Evolutionary conservation across 768 basidiomycete genomes (phyloP), one percentile per base, ranked within the genome.

Genomic region (Phanerochaete sordida): DNA sequence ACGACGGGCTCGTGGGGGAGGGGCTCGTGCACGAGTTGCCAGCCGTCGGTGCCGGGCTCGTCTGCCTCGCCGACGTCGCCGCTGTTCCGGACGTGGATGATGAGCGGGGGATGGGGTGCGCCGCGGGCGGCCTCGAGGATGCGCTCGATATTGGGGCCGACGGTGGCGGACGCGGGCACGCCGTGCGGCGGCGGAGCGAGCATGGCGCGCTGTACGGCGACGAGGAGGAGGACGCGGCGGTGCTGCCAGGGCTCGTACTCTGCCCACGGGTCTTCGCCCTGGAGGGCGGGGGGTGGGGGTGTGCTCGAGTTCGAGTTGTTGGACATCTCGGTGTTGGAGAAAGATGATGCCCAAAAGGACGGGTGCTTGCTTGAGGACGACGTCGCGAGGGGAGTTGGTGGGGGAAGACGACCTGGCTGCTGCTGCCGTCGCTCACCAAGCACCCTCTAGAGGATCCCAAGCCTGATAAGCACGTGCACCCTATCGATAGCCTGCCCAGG

Each of bases 11-110:
- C 87, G 65, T 76, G 66, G 0, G 77, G 70, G 8, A 77, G 76
- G 0, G 84, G 82, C 19, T 75, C 65, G 71, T 84, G 82, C 57
- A 79, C 78, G 65, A 90, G 83, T 64, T 82, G 71, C 88, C 87
- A 90, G 2, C 86, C 86, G 0, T 77, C 68, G 0, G 82, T 73
- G 61, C 75, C 62, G 0, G 79, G 81, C 66, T 85, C 84, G 72
- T 89, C 88, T 4, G 81, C 70, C 15, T 89, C 86, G 43, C 85
- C 81, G 1, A 66, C 62, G 63, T 85, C 87, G 33, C 88, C 88
- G 19, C 68, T 77, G 70, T 88, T 88, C 61, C 87, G 85, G 60
- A 88, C 78, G 68, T 89, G 88, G 53, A 89, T 75, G 72, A 89
- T 87, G 48, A 68, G 68, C 49, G 72, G 76, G 6, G 83, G 85